Conservation (phyloP, 768 basidiomycete genomes). For the Auricularia auricula-judae region DNA sequence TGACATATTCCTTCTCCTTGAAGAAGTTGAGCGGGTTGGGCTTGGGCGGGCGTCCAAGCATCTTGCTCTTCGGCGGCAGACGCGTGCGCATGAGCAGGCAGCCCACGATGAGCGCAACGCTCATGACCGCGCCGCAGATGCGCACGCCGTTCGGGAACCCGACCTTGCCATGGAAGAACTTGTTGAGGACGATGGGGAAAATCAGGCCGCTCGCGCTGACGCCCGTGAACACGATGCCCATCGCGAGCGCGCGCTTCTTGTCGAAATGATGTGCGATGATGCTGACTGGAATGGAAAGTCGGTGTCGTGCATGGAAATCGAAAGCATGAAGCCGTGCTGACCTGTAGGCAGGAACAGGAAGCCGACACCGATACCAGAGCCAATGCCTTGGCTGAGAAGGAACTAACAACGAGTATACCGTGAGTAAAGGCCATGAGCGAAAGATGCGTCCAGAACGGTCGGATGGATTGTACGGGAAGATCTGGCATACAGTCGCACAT, state of each 20-base stretch:
- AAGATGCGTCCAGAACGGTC: too few species aligned
- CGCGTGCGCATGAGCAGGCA: slow-evolving; percentile 31
- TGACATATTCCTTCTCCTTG: slow-evolving; percentile 33
- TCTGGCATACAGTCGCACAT: too few species aligned
- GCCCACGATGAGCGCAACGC: slow-evolving; percentile 28
- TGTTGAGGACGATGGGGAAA: slow-evolving; percentile 55
- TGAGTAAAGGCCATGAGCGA: too few species aligned
- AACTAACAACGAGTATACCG: slow-evolving; percentile 20
- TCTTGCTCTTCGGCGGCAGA: slow-evolving; percentile 24
- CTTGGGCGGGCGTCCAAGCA: background rate
- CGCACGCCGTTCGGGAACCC: slow-evolving; percentile 41
- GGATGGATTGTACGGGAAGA: too few species aligned
- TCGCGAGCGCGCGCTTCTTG: slow-evolving; percentile 34
- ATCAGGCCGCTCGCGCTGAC: slow-evolving; percentile 48
- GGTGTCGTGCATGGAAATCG: too few species aligned
- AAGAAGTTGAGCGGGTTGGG: slow-evolving; percentile 19
- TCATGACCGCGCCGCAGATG: slow-evolving; percentile 33
- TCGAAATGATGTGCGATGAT: slow-evolving; percentile 45
- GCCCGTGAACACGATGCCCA: slow-evolving; percentile 46
- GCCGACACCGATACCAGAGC: slow-evolving; percentile 36
- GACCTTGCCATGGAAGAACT: slow-evolving; percentile 23
- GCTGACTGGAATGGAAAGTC: slow-evolving; percentile 20
- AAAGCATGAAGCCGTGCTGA: too few species aligned
- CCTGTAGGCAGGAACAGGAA: slow-evolving; percentile 32
- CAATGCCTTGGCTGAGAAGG: slow-evolving; percentile 42